Conservation (phyloP, 805 yeast species). For the Candida vaughaniae region DNA sequence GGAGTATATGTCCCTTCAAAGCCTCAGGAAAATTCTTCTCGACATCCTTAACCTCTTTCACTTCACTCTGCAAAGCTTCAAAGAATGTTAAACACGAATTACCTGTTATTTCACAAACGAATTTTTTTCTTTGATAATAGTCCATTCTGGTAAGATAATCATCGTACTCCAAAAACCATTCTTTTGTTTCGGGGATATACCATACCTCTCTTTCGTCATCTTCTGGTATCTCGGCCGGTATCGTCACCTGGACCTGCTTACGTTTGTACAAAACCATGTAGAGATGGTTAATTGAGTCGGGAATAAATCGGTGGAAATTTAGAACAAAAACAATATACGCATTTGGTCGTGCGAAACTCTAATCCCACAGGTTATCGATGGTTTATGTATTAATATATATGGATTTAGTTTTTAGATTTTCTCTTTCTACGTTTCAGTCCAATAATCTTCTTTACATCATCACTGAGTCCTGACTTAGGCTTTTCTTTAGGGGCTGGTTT, state of each 20-base stretch:
- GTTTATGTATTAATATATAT: conserved; percentile 4
- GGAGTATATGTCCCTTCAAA: conserved; percentile 85
- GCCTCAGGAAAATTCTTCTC: conserved; percentile 88
- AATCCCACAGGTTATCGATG: background rate
- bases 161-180: conserved; percentile 80
- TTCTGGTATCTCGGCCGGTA: conserved; percentile 56
- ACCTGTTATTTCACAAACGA: conserved; percentile 95
- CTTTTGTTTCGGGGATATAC: conserved; percentile 81
- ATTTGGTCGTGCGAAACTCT: background rate
- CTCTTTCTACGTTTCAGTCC: conserved; percentile 69
- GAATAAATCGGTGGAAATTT: background rate
- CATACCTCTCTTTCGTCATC: conserved; percentile 67
- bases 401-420: conserved; percentile 38
- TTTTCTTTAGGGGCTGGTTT: conserved; percentile 9
- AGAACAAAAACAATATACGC: background rate
- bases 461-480: conserved; percentile 43
- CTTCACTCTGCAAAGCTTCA: conserved; percentile 82
- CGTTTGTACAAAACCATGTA: conserved; percentile 80
- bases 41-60: conserved; percentile 52
- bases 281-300: too few species aligned
- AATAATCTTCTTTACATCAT: conserved; percentile 60
- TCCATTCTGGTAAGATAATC: conserved; percentile 72
- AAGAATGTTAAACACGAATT: conserved; percentile 87
- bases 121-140: conserved; percentile 70
- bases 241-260: conserved; percentile 61